Percentiles rank a stretch among this genome's conserved stretches.
Evolutionary conservation across 2,329 filamentous ascomycete species (phyloP).

Genomic region (Dothideomycetes sp.): DNA sequence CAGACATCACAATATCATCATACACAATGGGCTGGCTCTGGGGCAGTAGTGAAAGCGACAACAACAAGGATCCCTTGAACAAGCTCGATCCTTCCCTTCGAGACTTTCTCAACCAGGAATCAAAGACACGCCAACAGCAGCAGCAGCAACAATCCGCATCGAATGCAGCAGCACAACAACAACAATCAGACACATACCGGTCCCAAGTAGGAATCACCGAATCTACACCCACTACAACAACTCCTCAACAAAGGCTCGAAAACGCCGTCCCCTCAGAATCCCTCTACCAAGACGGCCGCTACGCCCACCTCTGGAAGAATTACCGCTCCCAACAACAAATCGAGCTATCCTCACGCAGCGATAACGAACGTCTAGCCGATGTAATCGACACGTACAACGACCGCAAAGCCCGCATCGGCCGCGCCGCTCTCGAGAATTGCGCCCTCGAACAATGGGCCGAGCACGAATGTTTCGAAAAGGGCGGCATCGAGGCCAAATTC

Average conservation of each 20-base stretch:
- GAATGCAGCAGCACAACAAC: background rate
- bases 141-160: slow-evolving; percentile 2
- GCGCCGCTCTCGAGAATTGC: slow-evolving; percentile 87
- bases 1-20: background rate
- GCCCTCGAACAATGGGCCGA: slow-evolving; percentile 76
- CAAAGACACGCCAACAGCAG: slow-evolving; percentile 39
- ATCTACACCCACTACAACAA: slow-evolving; percentile 4
- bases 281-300: slow-evolving; percentile 59
- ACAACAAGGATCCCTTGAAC: slow-evolving; percentile 51
- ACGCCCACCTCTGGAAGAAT: slow-evolving; percentile 85
- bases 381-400: slow-evolving; percentile 79
- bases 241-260: slow-evolving; percentile 19
- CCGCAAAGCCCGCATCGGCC: slow-evolving; percentile 66
- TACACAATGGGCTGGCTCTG: slow-evolving; percentile 55
- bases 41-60: slow-evolving; percentile 32
- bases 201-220: slow-evolving; percentile 22
- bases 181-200: slow-evolving; percentile 19
- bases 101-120: slow-evolving; percentile 76
- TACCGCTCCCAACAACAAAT: slow-evolving; percentile 67
- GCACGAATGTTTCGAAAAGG: slow-evolving; percentile 70
- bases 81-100: slow-evolving; percentile 75
- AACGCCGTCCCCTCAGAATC: slow-evolving; percentile 42
- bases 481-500: slow-evolving; percentile 57
- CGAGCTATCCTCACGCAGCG: slow-evolving; percentile 59
- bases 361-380: slow-evolving; percentile 71